Evolutionary conservation across 2,329 filamentous ascomycete species (phyloP).

Genomic region (Neofusicoccum kwambonambiense): DNA sequence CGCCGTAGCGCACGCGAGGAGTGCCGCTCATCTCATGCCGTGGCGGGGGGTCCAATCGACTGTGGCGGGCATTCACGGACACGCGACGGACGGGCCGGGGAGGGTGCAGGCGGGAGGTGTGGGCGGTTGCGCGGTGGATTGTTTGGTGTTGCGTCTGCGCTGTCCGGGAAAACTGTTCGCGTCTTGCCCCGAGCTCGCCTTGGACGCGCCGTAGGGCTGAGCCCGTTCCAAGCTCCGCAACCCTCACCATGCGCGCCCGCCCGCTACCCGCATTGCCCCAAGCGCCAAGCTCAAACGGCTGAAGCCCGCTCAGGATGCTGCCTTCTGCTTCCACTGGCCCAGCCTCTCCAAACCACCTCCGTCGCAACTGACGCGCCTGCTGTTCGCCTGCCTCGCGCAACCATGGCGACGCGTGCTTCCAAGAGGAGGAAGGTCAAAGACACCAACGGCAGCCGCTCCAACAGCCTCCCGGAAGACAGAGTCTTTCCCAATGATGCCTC

Average conservation of each 20-base stretch:
- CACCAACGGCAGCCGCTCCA: not conserved
- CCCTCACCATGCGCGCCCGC: not conserved
- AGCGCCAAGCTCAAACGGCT: not conserved
- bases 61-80: conserved; percentile 4
- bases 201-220: conserved; percentile 17
- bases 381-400: not conserved
- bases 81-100: conserved; percentile 2
- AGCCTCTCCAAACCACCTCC: not conserved
- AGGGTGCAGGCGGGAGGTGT: not conserved
- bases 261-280: not conserved
- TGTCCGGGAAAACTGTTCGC: conserved; percentile 31
- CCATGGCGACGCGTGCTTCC: conserved; percentile 14
- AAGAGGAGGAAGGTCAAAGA: conserved; percentile 16
- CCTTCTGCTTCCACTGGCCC: not conserved
- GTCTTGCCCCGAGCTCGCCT: conserved; percentile 17
- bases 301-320: not conserved
- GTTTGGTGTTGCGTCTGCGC: conserved; percentile 20
- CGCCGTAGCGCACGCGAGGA: conserved; percentile 73
- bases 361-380: not conserved
- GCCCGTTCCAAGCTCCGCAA: not conserved
- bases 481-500: conserved; percentile 14
- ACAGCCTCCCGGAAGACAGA: conserved; percentile 1
- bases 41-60: conserved; percentile 2
- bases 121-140: conserved; percentile 13
- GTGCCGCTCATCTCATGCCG: conserved; percentile 76